Conservation (phyloP, 179 eudicot genomes). For the Sideroxylon spinosum region DNA sequence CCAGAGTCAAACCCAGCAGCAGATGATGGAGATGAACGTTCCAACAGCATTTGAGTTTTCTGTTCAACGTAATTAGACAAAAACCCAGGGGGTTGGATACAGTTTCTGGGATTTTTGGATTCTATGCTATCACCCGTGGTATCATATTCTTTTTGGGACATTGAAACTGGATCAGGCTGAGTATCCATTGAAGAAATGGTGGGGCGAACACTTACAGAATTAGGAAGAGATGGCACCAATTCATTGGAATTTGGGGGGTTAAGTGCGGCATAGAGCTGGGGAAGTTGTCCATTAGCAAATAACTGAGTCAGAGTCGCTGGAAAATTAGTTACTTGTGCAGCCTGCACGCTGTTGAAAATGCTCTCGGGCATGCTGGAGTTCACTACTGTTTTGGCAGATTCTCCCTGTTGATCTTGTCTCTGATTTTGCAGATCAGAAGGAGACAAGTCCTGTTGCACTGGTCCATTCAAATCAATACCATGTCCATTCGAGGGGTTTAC, state of each 20-base stretch:
- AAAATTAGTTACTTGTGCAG: slow-evolving; percentile 26
- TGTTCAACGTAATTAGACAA: slow-evolving; percentile 16
- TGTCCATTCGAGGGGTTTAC: slow-evolving; percentile 16
- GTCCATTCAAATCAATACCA: slow-evolving; percentile 23
- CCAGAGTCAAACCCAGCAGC: slow-evolving; percentile 7
- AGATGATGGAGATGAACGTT: slow-evolving; percentile 9
- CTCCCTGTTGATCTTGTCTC: slow-evolving; percentile 17
- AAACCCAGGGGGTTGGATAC: slow-evolving; percentile 5
- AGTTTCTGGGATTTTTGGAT: slow-evolving; percentile 18
- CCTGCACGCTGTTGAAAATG: slow-evolving; percentile 16
- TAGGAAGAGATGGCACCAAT: slow-evolving; percentile 18
- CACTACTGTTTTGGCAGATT: slow-evolving; percentile 2
- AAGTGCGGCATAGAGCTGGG: slow-evolving; percentile 36
- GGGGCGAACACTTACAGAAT: slow-evolving; percentile 22
- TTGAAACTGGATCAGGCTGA: slow-evolving; percentile 30
- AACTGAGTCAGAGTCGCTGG: slow-evolving; percentile 47
- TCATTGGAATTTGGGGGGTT: slow-evolving; percentile 18
- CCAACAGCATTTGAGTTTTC: slow-evolving; percentile 20
- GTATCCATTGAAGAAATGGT: slow-evolving; percentile 10
- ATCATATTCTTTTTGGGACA: slow-evolving; percentile 29
- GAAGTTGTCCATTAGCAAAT: slow-evolving; percentile 45
- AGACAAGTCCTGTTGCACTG: slow-evolving; percentile 30
- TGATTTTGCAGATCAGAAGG: slow-evolving; percentile 26
- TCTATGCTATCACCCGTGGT: slow-evolving; percentile 31
- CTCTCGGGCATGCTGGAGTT: slow-evolving; percentile 14